Percentiles rank a stretch among this genome's conserved stretches.
Conservation (phyloP, 352 stramenopile species). For the Phytophthora meadii region DNA sequence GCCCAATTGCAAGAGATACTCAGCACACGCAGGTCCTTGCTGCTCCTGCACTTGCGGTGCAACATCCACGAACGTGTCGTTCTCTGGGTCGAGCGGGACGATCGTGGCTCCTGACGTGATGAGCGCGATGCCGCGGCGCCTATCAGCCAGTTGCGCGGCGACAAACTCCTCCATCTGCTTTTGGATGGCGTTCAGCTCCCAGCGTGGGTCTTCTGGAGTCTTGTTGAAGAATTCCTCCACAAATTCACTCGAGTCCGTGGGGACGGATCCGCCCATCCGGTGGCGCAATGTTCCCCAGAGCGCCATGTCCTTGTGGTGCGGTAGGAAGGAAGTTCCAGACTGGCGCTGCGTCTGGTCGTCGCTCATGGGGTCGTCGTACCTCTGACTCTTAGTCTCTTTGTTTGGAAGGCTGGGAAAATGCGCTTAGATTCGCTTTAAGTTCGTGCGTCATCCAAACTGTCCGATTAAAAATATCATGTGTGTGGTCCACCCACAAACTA, state of each 20-base stretch:
- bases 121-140: constrained; percentile 77
- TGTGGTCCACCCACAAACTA: not conserved
- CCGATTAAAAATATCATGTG: not conserved
- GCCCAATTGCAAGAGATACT: constrained; percentile 80
- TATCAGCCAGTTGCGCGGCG: constrained; percentile 51
- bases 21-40: constrained; percentile 74
- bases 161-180: constrained; percentile 66
- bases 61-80: constrained; percentile 79
- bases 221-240: constrained; percentile 86
- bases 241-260: constrained; percentile 75
- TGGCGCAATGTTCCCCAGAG: constrained; percentile 86
- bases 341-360: constrained; percentile 26
- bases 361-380: constrained; percentile 16
- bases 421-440: constrained; percentile 11
- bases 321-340: constrained; percentile 33
- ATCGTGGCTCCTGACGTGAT: constrained; percentile 84
- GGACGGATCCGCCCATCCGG: constrained; percentile 64
- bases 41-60: constrained; percentile 78
- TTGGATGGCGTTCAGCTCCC: constrained; percentile 53
- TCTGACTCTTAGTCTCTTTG: constrained; percentile 22
- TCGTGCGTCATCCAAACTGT: not conserved
- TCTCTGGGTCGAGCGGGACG: constrained; percentile 70
- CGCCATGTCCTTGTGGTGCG: constrained; percentile 55
- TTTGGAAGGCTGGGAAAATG: constrained; percentile 19
- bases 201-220: constrained; percentile 66